These are phyloP conservation scores for Daldinia loculata DNA, from an alignment of 495 filamentous ascomycete genomes.

Conservation along the genomic window DNA sequence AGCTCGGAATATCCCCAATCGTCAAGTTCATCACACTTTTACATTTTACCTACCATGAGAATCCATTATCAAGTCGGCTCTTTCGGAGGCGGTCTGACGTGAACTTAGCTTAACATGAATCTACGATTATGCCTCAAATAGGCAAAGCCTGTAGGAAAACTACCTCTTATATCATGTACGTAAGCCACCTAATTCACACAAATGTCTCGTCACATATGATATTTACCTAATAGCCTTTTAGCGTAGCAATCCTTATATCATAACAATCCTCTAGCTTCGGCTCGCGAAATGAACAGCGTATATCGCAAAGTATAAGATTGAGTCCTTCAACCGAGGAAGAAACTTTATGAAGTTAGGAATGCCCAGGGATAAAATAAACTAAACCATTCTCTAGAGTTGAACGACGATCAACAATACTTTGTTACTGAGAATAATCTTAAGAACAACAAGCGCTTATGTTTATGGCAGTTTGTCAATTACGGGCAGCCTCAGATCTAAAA, in stretches of 20 bases:
- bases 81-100: constrained; percentile 1
- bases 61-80: background rate
- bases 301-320: background rate
- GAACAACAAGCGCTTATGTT: background rate
- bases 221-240: constrained; percentile 4
- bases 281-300: background rate
- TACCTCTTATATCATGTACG: background rate
- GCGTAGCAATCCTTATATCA: background rate
- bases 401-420: background rate
- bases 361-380: background rate
- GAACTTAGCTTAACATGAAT: background rate
- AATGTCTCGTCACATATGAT: background rate
- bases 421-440: background rate
- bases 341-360: background rate
- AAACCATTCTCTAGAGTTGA: background rate
- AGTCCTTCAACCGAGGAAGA: background rate
- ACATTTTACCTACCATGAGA: background rate
- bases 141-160: background rate
- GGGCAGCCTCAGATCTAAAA: constrained; percentile 4
- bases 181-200: constrained; percentile 4
- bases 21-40: background rate
- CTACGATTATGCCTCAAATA: constrained; percentile 2
- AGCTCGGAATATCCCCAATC: background rate
- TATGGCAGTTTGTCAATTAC: constrained; percentile 23
- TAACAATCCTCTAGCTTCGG: background rate